Percentiles rank a stretch among this genome's conserved stretches.
phyloP scores from a whole-genome alignment of 202 grass and related monocot genomes.

The Eragrostis tef region DNA sequence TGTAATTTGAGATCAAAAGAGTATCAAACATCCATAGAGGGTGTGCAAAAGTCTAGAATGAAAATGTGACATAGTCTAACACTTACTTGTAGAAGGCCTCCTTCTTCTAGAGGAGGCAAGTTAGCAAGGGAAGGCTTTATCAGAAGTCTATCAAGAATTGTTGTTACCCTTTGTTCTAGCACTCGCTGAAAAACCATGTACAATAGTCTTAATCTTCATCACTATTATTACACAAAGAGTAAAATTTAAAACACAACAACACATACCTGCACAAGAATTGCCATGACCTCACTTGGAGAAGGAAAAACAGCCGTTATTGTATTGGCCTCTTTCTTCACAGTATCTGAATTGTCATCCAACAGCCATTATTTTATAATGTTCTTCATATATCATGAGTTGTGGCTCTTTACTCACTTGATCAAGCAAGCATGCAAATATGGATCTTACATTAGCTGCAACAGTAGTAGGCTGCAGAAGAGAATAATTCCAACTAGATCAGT shows the following conservation, averaged over 20 bases:
- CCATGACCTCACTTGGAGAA: slow-evolving; percentile 99
- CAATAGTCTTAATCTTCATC: slow-evolving; percentile 47
- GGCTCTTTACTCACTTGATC: slow-evolving; percentile 85
- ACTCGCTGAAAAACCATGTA: slow-evolving; percentile 72
- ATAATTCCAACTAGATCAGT: slow-evolving; percentile 34
- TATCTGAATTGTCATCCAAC: too few relatives aligned
- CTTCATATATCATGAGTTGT: slow-evolving; percentile 9
- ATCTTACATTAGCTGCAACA: slow-evolving; percentile 81
- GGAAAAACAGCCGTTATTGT: slow-evolving; percentile 97
- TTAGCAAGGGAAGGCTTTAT: slow-evolving; percentile 85
- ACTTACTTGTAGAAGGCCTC: slow-evolving; percentile 78
- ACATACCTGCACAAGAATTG: slow-evolving; percentile 95
- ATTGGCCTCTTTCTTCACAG: slow-evolving; percentile 86
- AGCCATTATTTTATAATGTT: slow-evolving; percentile 23
- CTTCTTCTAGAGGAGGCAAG: slow-evolving; percentile 82
- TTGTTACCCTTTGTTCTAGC: slow-evolving; percentile 90
- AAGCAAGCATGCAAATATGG: slow-evolving; percentile 89
- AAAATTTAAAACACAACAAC: slow-evolving; percentile 23
- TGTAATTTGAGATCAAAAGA: slow-evolving; percentile 45
- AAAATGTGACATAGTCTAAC: slow-evolving; percentile 25
- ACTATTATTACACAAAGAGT: slow-evolving; percentile 27
- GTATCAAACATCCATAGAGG: slow-evolving; percentile 37
- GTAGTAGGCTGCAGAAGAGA: slow-evolving; percentile 68
- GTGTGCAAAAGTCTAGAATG: slow-evolving; percentile 32
- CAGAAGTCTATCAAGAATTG: slow-evolving; percentile 93